Percentiles rank a stretch among this genome's conserved stretches.
Evolutionary conservation across 345 rosid species (phyloP).

Genomic region (Fremontodendron californicum): DNA sequence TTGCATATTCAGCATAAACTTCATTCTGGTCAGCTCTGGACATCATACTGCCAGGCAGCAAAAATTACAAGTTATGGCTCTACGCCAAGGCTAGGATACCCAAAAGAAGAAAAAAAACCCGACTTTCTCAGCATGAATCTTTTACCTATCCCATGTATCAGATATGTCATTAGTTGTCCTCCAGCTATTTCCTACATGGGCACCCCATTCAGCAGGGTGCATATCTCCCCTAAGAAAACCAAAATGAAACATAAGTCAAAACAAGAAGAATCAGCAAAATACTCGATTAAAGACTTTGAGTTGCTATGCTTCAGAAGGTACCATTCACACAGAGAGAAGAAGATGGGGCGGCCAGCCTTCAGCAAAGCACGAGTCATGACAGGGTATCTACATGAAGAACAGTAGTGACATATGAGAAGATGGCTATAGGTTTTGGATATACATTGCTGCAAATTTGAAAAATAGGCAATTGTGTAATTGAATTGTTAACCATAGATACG

Average conservation of each 20-base stretch:
- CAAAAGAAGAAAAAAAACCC: not conserved
- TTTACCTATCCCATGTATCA: slow-evolving; percentile 73
- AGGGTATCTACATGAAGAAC: slow-evolving; percentile 55
- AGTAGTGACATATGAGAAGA: not conserved
- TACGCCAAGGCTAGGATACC: not conserved
- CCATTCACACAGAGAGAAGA: slow-evolving; percentile 93
- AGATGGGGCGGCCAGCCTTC: slow-evolving; percentile 73
- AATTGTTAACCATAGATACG: not conserved
- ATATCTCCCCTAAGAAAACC: slow-evolving; percentile 59
- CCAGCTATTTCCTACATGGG: slow-evolving; percentile 84
- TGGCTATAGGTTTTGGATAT: not conserved
- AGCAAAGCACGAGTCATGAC: slow-evolving; percentile 77
- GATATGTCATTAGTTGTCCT: slow-evolving; percentile 84
- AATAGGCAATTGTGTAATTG: not conserved
- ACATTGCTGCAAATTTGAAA: not conserved
- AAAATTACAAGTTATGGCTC: not conserved
- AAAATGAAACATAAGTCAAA: not conserved
- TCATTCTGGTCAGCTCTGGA: slow-evolving; percentile 75
- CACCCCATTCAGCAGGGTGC: slow-evolving; percentile 97
- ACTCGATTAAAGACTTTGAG: not conserved
- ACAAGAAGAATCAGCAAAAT: not conserved
- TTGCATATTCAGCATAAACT: slow-evolving; percentile 70
- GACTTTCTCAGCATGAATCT: not conserved
- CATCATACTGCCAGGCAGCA: slow-evolving; percentile 53
- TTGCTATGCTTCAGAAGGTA: slow-evolving; percentile 15